Percentiles rank a stretch among this genome's conserved stretches.
phyloP scores from a whole-genome alignment of 1,139 yeast genomes.

The Nadsonia commutata region DNA sequence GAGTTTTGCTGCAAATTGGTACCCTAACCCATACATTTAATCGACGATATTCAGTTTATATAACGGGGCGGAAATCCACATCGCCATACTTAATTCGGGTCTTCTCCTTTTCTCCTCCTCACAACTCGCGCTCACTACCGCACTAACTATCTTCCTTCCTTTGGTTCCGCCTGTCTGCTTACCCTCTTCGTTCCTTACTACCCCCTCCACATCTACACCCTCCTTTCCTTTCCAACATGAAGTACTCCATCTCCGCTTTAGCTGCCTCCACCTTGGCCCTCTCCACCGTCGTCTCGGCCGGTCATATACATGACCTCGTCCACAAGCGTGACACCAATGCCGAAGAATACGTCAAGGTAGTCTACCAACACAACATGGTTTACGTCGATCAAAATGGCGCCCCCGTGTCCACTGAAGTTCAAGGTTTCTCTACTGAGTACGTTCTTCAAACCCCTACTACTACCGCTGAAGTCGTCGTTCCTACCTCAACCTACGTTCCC shows the following conservation, averaged over 20 bases:
- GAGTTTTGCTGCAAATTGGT: too few relatives aligned
- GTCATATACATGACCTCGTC: constrained; percentile 3
- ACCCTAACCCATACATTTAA: too few relatives aligned
- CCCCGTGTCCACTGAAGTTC: constrained; percentile 19
- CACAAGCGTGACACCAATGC: constrained; percentile 5
- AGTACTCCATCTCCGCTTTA: constrained; percentile 6
- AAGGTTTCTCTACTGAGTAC: constrained; percentile 14
- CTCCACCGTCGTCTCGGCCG: constrained; percentile 4
- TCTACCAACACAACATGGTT: constrained; percentile 22
- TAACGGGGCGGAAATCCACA: too few relatives aligned
- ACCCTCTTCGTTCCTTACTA: not conserved
- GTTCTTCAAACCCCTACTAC: constrained; percentile 7
- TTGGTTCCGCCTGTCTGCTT: constrained; percentile 1
- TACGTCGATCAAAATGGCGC: constrained; percentile 22
- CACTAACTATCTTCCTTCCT: constrained; percentile 9
- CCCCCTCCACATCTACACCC: constrained; percentile 3
- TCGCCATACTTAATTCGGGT: too few relatives aligned
- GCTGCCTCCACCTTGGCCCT: constrained; percentile 2
- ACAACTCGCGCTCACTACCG: too few relatives aligned
- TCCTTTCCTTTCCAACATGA: constrained; percentile 6
- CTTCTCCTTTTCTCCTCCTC: too few relatives aligned
- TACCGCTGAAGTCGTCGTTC: too few relatives aligned
- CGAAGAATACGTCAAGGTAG: constrained; percentile 14
- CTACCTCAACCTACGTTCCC: constrained; percentile 7
- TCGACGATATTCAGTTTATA: too few relatives aligned